Percentiles rank a stretch among this genome's conserved stretches.
Evolutionary conservation across 2,329 filamentous ascomycete species (phyloP).

Genomic region (Exophiala lecanii-corni): DNA sequence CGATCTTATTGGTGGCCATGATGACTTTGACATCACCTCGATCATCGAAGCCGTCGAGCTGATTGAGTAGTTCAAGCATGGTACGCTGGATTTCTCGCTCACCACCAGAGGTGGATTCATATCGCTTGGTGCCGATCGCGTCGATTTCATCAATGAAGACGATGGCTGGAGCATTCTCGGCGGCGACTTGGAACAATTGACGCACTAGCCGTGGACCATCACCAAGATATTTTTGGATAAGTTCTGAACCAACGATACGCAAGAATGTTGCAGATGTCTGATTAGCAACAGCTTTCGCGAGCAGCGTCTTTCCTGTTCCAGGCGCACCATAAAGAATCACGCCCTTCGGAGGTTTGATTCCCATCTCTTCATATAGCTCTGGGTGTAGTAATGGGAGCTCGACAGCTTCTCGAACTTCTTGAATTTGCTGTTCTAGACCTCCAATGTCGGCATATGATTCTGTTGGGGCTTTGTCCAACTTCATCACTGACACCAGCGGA

Average conservation of each 20-base stretch:
- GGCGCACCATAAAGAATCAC: constrained; percentile 97
- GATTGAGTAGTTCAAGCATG: constrained; percentile 96
- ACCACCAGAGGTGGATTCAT: constrained; percentile 93
- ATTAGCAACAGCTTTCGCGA: constrained; percentile 96
- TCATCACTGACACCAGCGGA: constrained; percentile 96
- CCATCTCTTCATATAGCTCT: constrained; percentile 99
- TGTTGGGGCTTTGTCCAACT: constrained; percentile 96
- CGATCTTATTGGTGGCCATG: constrained; percentile 99
- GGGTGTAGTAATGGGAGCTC: constrained; percentile 92
- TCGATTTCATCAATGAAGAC: constrained; percentile 99
- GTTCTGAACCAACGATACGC: constrained; percentile 91
- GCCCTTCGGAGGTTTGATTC: constrained; percentile 98
- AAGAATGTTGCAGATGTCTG: constrained; percentile 98
- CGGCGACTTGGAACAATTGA: constrained; percentile 85
- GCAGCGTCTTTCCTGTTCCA: constrained; percentile 90
- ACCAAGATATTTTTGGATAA: constrained; percentile 98
- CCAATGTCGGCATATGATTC: constrained; percentile 99
- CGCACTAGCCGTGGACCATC: constrained; percentile 91
- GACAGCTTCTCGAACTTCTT: constrained; percentile 95
- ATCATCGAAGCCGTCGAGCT: constrained; percentile 97
- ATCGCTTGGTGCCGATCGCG: constrained; percentile 97
- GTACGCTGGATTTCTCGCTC: constrained; percentile 97
- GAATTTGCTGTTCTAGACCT: constrained; percentile 89
- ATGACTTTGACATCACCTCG: constrained; percentile 98
- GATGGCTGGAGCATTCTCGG: constrained; percentile 92